Evolutionary conservation across 1,139 yeast species (phyloP).

Genomic region (Wickerhamomyces sp.): DNA sequence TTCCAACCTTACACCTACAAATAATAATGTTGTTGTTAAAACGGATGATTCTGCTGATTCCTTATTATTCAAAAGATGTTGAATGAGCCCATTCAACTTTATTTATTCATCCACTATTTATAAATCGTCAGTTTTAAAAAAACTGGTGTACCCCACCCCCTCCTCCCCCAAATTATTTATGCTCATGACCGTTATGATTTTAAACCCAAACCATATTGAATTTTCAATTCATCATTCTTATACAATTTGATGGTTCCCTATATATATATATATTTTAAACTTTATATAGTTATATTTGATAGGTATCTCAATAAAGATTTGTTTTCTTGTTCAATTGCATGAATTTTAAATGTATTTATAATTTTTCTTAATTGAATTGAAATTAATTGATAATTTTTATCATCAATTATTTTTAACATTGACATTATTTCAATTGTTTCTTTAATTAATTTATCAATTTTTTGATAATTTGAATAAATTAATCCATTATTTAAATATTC

Average conservation of each 20-base stretch:
- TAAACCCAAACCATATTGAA: background rate
- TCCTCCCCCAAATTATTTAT: slow-evolving; percentile 1
- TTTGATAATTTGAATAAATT: slow-evolving; percentile 3
- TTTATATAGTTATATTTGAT: background rate
- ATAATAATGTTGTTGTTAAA: slow-evolving; percentile 3
- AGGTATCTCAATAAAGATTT: background rate
- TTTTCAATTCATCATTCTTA: background rate
- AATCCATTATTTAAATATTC: slow-evolving; percentile 7
- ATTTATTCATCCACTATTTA: background rate
- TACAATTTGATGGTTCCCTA: background rate
- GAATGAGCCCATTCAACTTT: background rate
- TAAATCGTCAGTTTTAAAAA: background rate
- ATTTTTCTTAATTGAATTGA: background rate
- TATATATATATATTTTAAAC: background rate
- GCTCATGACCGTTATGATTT: background rate
- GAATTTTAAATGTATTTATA: background rate
- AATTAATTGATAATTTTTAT: background rate
- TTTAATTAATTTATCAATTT: slow-evolving; percentile 1
- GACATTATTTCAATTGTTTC: background rate
- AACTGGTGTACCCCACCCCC: background rate
- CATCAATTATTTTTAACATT: background rate
- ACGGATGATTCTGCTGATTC: slow-evolving; percentile 6
- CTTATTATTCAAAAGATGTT: slow-evolving; percentile 3
- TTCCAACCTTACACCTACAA: too few relatives aligned
- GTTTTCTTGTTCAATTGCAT: slow-evolving; percentile 1